Base-by-base conservation (phyloP, 2,329 filamentous ascomycete genomes). In the Colletotrichum musae region DNA sequence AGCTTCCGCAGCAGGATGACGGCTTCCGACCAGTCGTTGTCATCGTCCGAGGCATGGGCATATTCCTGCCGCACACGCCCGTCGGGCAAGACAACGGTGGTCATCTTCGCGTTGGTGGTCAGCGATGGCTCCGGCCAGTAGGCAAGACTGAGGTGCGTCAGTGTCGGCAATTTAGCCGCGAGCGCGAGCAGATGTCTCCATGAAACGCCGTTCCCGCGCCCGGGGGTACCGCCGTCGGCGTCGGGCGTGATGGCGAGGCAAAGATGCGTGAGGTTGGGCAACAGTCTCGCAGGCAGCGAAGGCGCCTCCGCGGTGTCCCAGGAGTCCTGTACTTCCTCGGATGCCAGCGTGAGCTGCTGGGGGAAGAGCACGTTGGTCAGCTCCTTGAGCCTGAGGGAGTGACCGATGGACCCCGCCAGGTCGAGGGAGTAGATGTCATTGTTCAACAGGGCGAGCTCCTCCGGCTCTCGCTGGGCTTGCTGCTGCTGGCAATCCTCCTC, bases 91-190 rank as follows among this genome's bases (percentile, higher is more conserved):
- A 82, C 77, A 2, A 90, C 77, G 2, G 84, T 83, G 0, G 86
- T 78, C 28, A 80, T 80, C 66, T 82, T 84, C 6, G 88, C 84
- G 71, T 87, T 86, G 9, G 87, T 86, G 2, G 87, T 88, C n/a
- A 89, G 78, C 16, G 83, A 84, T 2, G 89, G 89, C 58, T 85
- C 83, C 1, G 89, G 89, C 89, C 89, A 91, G 75, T 86, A 87
- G 16, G 88, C 88, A 6, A 91, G 81, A 71, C 85, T 89, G 48
- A 91, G 80, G 73, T 91, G 88, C 2, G 89, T 91, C 47, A 91
- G 77, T 15, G 82, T 84, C 0, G 83, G 83, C 6, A 89, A 76
- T 72, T 86, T 88, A 12, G 80, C 76, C 0, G 87, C 84, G n/a
- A 91, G 76, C 2, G 82, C 73, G 26, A 91, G 79, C 5, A 91